Conservation (phyloP, 345 rosid species). For the Eucalyptus microcorys region DNA sequence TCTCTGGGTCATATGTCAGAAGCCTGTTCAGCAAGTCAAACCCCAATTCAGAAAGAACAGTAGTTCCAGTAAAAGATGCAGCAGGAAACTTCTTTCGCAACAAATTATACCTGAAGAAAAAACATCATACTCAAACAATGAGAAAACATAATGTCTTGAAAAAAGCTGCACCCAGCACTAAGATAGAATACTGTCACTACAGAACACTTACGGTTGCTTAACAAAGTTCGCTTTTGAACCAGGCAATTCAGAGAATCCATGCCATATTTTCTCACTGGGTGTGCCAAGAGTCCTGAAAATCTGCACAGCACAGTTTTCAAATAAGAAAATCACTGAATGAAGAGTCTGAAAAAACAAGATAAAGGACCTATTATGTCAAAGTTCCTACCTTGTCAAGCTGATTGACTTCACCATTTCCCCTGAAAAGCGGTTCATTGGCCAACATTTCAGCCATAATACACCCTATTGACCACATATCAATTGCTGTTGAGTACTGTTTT, state of each 20-base stretch:
- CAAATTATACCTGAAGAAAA: slow-evolving; percentile 42
- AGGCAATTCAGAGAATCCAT: slow-evolving; percentile 53
- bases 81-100: slow-evolving; percentile 81
- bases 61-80: slow-evolving; percentile 55
- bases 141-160: not conserved
- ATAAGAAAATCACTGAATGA: not conserved
- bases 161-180: not conserved
- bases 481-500: slow-evolving; percentile 66
- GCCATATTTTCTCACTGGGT: slow-evolving; percentile 61
- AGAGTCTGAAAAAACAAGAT: not conserved
- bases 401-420: slow-evolving; percentile 59
- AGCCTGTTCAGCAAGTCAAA: slow-evolving; percentile 66
- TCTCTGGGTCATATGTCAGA: slow-evolving; percentile 62
- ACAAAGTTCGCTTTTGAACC: slow-evolving; percentile 64
- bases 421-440: slow-evolving; percentile 57
- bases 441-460: slow-evolving; percentile 91
- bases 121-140: not conserved
- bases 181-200: not conserved
- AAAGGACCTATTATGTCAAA: not conserved
- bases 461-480: slow-evolving; percentile 96
- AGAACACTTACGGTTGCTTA: slow-evolving; percentile 35
- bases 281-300: slow-evolving; percentile 73
- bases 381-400: slow-evolving; percentile 55
- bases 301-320: slow-evolving; percentile 1
- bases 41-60: slow-evolving; percentile 71